Conservation (phyloP, 2,329 filamentous ascomycete genomes). For the Alternaria longipes region DNA sequence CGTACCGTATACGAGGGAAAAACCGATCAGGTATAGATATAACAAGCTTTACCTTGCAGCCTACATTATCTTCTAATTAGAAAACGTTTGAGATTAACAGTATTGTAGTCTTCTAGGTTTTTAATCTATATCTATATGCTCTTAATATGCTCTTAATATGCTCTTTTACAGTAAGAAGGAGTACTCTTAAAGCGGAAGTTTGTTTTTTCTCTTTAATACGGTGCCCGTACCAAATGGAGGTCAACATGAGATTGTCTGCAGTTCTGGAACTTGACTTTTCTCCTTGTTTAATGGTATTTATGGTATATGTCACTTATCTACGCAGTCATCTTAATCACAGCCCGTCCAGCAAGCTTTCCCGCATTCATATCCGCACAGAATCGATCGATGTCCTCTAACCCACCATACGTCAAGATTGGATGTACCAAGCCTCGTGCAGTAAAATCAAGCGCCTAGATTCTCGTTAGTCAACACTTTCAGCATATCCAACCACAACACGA, state of each 20-base stretch:
- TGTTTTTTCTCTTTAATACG: too few species aligned
- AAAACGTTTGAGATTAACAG: background rate
- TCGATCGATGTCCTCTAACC: slow-evolving; percentile 51
- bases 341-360: slow-evolving; percentile 53
- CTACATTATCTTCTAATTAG: too few species aligned
- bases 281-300: background rate
- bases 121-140: too few species aligned
- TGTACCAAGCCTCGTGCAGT: slow-evolving; percentile 55
- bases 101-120: too few species aligned
- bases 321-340: slow-evolving; percentile 52
- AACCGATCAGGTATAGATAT: too few species aligned
- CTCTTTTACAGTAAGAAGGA: too few species aligned
- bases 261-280: background rate
- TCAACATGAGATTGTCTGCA: background rate
- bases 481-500: too few species aligned
- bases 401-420: slow-evolving; percentile 52
- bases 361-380: slow-evolving; percentile 52
- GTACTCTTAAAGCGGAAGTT: too few species aligned
- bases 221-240: background rate
- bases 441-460: slow-evolving; percentile 53
- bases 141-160: too few species aligned
- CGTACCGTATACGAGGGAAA: too few species aligned
- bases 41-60: too few species aligned
- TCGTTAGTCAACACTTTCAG: background rate
- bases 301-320: slow-evolving; percentile 4